Evolutionary conservation across 2,329 filamentous ascomycete genomes (phyloP).

Genomic region (Colletotrichum zoysiae): DNA sequence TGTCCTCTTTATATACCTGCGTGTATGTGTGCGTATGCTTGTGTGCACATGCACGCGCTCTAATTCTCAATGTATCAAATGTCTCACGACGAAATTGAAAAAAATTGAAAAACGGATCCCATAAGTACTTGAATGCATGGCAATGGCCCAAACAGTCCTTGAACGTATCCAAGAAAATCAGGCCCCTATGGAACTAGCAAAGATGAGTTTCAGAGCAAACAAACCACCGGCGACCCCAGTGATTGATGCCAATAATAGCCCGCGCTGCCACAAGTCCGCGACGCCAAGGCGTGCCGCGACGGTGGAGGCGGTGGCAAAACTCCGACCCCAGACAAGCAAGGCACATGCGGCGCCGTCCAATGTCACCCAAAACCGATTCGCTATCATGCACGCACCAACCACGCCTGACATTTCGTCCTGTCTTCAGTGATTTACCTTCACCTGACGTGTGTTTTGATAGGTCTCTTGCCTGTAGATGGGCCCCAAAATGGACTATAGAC

Average conservation of each 20-base stretch:
- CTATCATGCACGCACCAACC: conserved; percentile 10
- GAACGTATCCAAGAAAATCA: not conserved
- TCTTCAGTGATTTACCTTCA: not conserved
- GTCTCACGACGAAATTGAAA: not conserved
- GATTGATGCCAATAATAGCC: conserved; percentile 29
- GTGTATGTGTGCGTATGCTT: too few relatives aligned
- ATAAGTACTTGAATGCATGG: not conserved
- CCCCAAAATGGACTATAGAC: too few relatives aligned
- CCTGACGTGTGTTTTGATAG: conserved; percentile 1
- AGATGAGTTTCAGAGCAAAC: not conserved
- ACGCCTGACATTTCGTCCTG: not conserved
- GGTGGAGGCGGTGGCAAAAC: conserved; percentile 25
- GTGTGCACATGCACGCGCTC: too few relatives aligned
- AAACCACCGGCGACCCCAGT: conserved; percentile 12
- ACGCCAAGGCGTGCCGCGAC: conserved; percentile 40
- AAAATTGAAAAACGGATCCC: not conserved
- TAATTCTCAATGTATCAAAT: conserved; percentile 4
- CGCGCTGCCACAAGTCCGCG: conserved; percentile 36
- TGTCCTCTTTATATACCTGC: not conserved
- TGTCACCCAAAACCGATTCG: conserved; percentile 17
- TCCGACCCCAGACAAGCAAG: not conserved
- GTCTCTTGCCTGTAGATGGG: not conserved
- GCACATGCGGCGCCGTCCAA: conserved; percentile 34
- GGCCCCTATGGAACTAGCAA: not conserved
- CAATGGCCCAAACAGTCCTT: not conserved